These are phyloP conservation scores for Neospermospora avenae DNA, from an alignment of 2,329 filamentous ascomycete species.

Conservation along the genomic window DNA sequence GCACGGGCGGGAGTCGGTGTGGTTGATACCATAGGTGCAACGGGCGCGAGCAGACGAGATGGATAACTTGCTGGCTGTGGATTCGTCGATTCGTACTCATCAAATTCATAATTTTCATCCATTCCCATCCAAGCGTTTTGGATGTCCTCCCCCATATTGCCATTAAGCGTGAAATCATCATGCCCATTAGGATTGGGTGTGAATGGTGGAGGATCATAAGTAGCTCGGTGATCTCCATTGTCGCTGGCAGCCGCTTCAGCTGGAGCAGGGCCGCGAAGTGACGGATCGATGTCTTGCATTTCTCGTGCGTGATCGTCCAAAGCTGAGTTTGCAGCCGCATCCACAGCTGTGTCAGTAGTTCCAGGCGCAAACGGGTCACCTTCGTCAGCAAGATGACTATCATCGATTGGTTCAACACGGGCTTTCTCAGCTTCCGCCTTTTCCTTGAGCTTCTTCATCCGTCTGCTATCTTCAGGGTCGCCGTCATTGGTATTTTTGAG, in stretches of 20 bases:
- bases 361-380: conserved; percentile 14
- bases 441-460: conserved; percentile 35
- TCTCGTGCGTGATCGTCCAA: conserved; percentile 8
- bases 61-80: conserved; percentile 21
- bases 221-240: conserved; percentile 12
- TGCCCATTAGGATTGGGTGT: conserved; percentile 7
- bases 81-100: conserved; percentile 22
- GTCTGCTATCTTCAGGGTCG: conserved; percentile 40
- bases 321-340: neutral
- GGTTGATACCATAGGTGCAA: conserved; percentile 23
- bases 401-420: conserved; percentile 24
- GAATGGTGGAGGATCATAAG: conserved; percentile 6
- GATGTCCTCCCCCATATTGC: conserved; percentile 6
- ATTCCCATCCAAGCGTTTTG: conserved; percentile 12
- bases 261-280: conserved; percentile 21
- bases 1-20: conserved; percentile 2
- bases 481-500: conserved; percentile 58
- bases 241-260: neutral
- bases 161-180: conserved; percentile 6
- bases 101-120: conserved; percentile 25
- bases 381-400: conserved; percentile 23
- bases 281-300: conserved; percentile 32
- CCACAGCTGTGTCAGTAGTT: neutral
- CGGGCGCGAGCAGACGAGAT: conserved; percentile 24
- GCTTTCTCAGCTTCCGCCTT: conserved; percentile 35